Percentiles rank a stretch among this genome's conserved stretches.
phyloP scores from a whole-genome alignment of 148 eudicot genomes.

The Hydrangea macrophylla region DNA sequence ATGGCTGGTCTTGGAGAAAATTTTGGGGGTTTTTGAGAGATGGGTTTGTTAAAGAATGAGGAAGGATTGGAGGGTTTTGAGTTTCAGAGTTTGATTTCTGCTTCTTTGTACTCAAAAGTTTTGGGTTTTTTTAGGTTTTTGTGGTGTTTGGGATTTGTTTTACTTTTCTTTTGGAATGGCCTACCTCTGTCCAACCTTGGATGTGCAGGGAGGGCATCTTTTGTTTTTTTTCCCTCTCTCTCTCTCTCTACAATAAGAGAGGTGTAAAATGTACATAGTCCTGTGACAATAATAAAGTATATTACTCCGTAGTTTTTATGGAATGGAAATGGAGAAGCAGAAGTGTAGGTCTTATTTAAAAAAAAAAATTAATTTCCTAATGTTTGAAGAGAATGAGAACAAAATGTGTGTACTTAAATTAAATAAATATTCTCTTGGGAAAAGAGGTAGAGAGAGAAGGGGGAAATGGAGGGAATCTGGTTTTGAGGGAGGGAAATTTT shows the following conservation, averaged over 20 bases:
- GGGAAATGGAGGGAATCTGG: conserved; percentile 1
- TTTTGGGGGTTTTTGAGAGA: conserved; percentile 7
- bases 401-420: neutral
- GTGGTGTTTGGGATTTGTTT: neutral
- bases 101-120: neutral
- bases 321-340: neutral
- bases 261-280: neutral
- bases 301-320: neutral
- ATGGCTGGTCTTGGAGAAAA: neutral
- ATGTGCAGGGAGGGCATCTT: neutral
- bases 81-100: neutral
- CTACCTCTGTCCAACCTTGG: neutral
- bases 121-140: conserved; percentile 4
- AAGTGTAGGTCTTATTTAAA: neutral
- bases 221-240: no score
- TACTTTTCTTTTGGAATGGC: neutral
- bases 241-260: conserved; percentile 1
- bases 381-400: conserved; percentile 4
- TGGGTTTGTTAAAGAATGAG: neutral
- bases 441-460: neutral
- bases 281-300: neutral
- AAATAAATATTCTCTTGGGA: neutral
- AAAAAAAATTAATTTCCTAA: neutral
- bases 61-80: neutral
- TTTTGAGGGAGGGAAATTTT: neutral